These are phyloP conservation scores for Melanomma pulvis-pyrius DNA, from an alignment of 495 filamentous ascomycete species.

Conservation along the genomic window DNA sequence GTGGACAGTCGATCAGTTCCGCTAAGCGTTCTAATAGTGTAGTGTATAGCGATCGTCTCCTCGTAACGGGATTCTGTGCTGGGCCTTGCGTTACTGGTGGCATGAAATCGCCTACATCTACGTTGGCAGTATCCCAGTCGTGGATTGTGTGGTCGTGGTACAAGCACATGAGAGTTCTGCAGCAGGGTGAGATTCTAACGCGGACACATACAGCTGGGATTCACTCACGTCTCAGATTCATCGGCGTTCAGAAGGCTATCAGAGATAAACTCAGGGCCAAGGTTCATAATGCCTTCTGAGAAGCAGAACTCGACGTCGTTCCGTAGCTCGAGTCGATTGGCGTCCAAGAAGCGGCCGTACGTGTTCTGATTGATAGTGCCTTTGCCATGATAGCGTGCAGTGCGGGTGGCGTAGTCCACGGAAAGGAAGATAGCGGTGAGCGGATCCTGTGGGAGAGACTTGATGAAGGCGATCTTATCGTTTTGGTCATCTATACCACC, in stretches of 20 bases:
- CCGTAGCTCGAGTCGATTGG: slow-evolving; percentile 10
- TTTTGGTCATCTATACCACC: not conserved
- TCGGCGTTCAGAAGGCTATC: slow-evolving; percentile 6
- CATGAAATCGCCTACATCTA: not conserved
- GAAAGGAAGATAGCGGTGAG: slow-evolving; percentile 16
- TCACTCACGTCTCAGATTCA: slow-evolving; percentile 2
- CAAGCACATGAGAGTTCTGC: slow-evolving; percentile 6
- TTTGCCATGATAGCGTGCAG: slow-evolving; percentile 22
- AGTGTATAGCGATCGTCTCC: not conserved
- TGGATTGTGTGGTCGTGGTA: slow-evolving; percentile 26
- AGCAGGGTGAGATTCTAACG: not conserved
- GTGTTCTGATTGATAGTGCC: slow-evolving; percentile 22
- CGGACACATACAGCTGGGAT: not conserved
- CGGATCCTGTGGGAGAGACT: slow-evolving; percentile 23
- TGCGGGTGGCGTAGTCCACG: slow-evolving; percentile 12
- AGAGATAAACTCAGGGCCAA: slow-evolving; percentile 17
- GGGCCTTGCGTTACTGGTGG: slow-evolving; percentile 23
- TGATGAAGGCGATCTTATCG: slow-evolving; percentile 19
- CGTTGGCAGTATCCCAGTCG: slow-evolving; percentile 3
- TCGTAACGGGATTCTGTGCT: not conserved
- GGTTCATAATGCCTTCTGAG: slow-evolving; percentile 16
- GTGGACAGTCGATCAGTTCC: not conserved
- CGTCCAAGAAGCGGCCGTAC: slow-evolving; percentile 15
- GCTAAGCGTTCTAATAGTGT: slow-evolving; percentile 19
- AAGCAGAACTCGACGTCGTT: slow-evolving; percentile 23